Base-by-base conservation (phyloP, 192 early-diverging fungal species). In the Dissophora globulifera region DNA sequence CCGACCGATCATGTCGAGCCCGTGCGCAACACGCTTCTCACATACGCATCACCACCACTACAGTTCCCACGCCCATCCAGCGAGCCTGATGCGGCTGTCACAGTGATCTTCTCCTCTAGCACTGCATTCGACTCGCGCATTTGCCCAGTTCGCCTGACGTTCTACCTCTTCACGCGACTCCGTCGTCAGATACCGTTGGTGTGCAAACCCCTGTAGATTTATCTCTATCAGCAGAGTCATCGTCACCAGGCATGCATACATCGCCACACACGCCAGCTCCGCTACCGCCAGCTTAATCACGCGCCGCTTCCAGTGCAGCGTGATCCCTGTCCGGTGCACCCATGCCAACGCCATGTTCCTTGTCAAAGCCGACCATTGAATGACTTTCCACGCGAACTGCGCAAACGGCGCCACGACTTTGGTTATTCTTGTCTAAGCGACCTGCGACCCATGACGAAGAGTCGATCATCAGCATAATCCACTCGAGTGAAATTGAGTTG, bases 1-100 rank as follows among this genome's bases (percentile, higher is more conserved):
- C 17, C 96, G 88, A 69, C 96, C 94, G 48, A 98, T 90, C 38
- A 86, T 91, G 59, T 96, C 94, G 56, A 98, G 78, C 11, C 71
- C 71, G 38, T 88, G 89, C 47, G 88, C 79, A 50, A 85, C 83
- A 11, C 84, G 79, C 29, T 84, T 82, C 50, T 82, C 48, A 32
- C 79, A 50, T 22, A 81, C 84, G 9, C 78, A 30, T 20, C 48
- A 52, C 64, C 51, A 60, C 62, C 66, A 9, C 50, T 38, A n/a
- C n/a, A n/a, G n/a, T n/a, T n/a, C n/a, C n/a, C n/a, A 45, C 83
- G 66, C 15, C 69, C 78, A 69, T 80, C 70, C 33, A 72, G 50
- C 84, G 72, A 48, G 17, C 66, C 67, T 38, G 47, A 59, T 1
- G 62, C 57, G 2, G 58, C 40, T 22, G 32, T 48, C 32, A 40